Percentiles rank a stretch among this genome's conserved stretches.
phyloP scores from a whole-genome alignment of 192 early-diverging fungal genomes.

The Allomyces arbusculus region DNA sequence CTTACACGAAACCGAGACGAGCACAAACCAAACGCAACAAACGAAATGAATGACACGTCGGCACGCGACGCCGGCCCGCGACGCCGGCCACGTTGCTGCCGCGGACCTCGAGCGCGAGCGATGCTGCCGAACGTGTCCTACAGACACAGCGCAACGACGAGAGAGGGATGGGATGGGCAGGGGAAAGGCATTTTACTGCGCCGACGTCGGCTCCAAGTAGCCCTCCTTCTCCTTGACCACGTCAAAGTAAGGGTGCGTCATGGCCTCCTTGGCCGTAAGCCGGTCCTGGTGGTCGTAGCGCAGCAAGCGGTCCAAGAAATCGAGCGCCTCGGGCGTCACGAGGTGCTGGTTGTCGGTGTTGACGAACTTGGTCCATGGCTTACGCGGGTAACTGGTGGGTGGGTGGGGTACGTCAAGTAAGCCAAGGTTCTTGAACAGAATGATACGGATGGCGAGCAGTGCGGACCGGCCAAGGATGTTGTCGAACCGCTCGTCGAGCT shows the following conservation, averaged over 20 bases:
- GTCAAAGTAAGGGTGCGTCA: conserved; percentile 77
- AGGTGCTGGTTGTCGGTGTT: conserved; percentile 66
- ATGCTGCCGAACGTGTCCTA: too few species aligned
- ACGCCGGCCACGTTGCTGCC: too few species aligned
- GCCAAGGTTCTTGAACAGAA: conserved; percentile 3
- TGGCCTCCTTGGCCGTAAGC: conserved; percentile 66
- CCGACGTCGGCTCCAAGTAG: too few species aligned
- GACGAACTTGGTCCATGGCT: conserved; percentile 72
- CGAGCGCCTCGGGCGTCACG: conserved; percentile 60
- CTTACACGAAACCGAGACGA: too few species aligned
- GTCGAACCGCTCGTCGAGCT: conserved; percentile 73
- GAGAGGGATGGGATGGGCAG: too few species aligned
- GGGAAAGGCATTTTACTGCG: too few species aligned
- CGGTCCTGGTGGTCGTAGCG: conserved; percentile 87
- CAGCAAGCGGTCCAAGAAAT: conserved; percentile 75
- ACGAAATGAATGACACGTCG: too few species aligned
- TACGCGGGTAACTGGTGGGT: conserved; percentile 50
- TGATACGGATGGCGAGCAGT: background rate
- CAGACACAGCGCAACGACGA: too few species aligned
- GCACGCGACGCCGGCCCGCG: too few species aligned
- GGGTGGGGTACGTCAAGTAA: conserved; percentile 3
- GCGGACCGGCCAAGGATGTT: conserved; percentile 66
- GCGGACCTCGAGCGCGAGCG: too few species aligned
- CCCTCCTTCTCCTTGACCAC: too few species aligned
- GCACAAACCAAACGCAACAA: too few species aligned